These are phyloP conservation scores for Pseudocercospora pini-densiflorae DNA, from an alignment of 2,329 filamentous ascomycete genomes.

Conservation along the genomic window DNA sequence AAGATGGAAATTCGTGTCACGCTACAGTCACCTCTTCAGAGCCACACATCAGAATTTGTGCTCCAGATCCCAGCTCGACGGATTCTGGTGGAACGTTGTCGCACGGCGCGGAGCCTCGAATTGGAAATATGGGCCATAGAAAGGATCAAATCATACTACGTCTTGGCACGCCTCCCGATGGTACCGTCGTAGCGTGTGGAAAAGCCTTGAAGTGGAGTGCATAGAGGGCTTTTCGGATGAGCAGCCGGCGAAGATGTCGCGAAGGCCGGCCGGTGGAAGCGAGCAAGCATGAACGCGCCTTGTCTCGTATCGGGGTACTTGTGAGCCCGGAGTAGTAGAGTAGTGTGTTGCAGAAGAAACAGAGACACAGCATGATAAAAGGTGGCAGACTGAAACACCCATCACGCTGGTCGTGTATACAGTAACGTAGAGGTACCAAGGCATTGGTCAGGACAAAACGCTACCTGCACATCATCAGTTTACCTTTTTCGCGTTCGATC, in stretches of 20 bases:
- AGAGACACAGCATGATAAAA: neutral
- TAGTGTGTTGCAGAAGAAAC: neutral
- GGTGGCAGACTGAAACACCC: neutral
- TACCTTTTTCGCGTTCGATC: constrained; percentile 13
- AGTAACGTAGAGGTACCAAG: constrained; percentile 8
- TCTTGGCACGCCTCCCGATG: constrained; percentile 17
- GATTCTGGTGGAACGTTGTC: constrained; percentile 16
- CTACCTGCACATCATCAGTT: constrained; percentile 9
- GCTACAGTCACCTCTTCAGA: neutral
- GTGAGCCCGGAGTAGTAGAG: neutral
- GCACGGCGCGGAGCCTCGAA: constrained; percentile 17
- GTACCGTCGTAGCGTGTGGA: constrained; percentile 16
- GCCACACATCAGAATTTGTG: constrained; percentile 16
- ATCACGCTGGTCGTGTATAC: constrained; percentile 9
- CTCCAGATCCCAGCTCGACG: constrained; percentile 9
- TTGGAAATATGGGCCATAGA: constrained; percentile 6
- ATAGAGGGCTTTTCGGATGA: constrained; percentile 14
- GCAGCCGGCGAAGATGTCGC: constrained; percentile 15
- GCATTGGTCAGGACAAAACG: constrained; percentile 11
- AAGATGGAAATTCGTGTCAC: constrained; percentile 1
- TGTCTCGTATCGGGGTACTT: neutral
- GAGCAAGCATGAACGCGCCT: neutral
- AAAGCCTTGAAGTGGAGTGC: constrained; percentile 18
- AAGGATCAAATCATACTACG: constrained; percentile 8
- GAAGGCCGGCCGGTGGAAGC: neutral